Base-by-base conservation (phyloP, 1,284 basidiomycete species). In the Pulchroboletus neoregius region DNA sequence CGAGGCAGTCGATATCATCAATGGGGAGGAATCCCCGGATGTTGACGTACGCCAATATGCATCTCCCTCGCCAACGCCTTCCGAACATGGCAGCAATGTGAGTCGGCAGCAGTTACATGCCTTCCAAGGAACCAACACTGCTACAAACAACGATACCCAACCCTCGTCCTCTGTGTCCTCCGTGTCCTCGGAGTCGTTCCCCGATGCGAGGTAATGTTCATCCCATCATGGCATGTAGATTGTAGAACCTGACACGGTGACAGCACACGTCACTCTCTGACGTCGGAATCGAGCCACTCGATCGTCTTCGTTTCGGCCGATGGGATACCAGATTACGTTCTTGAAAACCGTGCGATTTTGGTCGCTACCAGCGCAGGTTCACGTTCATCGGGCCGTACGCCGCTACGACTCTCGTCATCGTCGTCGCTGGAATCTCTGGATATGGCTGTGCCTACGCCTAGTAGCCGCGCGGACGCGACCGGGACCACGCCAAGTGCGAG, bases 281-380 rank as follows among this genome's bases (percentile, higher is more conserved):
- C 46, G 16, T 54, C 53, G 15, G 46, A 47, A 16, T 54, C 63
- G 1, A 52, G 48, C 20, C 49, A 55, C 2, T 65, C 63, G 16
- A 24, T 66, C 26, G 60, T 65, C 24, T 63, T 60, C 27, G 46
- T 65, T 13, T 63, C 63, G 40, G 58, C 60, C 16, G 63, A 63
- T 4, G 57, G 51, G 9, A 58, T 68, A 47, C 66, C 63, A 18
- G 57, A 66, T 0, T 63, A 65, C 30, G 42, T 65, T 38, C 56
- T 51, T 5, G 60, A 67, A 4, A 68, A 67, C 24, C 61, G 51
- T 9, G 66, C 63, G 13, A 27, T 67, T 6, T 43, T 65, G 28
- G 60, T 65, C 1, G 63, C 62, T 6, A 67, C 66, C 2, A 65
- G 63, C 7, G 55, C 51, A 3, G 51, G 52, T 3, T 58, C 65